A percentile compares a stretch with the other conserved stretches of the same genome.
phyloP scores from a whole-genome alignment of 192 early-diverging fungal genomes.

The Coemansia sp. region DNA sequence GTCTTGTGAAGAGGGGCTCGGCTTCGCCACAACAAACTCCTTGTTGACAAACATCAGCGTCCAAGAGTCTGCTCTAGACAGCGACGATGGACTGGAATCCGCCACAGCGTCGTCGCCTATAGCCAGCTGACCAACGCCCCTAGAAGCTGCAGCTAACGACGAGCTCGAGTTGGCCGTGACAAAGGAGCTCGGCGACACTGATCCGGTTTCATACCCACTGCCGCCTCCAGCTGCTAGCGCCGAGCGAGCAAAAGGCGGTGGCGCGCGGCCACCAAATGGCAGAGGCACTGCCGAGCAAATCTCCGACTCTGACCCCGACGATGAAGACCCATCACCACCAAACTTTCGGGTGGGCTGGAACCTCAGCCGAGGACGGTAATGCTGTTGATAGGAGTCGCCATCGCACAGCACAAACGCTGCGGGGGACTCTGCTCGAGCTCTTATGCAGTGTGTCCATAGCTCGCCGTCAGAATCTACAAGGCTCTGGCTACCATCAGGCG shows the following conservation, averaged over 20 bases:
- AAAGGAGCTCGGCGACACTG: constrained; percentile 29
- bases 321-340: not conserved
- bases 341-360: not conserved
- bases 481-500: not conserved
- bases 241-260: not conserved
- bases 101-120: not conserved
- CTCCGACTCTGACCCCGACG: constrained; percentile 22
- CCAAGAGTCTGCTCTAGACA: constrained; percentile 42
- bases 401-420: constrained; percentile 14
- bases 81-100: not conserved
- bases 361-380: not conserved
- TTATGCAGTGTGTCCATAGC: constrained; percentile 21
- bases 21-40: constrained; percentile 44
- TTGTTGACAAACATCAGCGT: constrained; percentile 54
- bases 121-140: not conserved
- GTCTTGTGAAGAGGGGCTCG: not conserved
- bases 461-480: constrained; percentile 14
- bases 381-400: not conserved
- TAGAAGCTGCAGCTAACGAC: not conserved
- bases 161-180: constrained; percentile 18
- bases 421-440: constrained; percentile 7
- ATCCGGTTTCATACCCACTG: constrained; percentile 2
- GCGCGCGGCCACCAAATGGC: not conserved
- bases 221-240: not conserved
- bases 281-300: constrained; percentile 10